A percentile compares a stretch with the other conserved stretches of the same genome.
Evolutionary conservation across 2,329 filamentous ascomycete species (phyloP).

Genomic region (Colletotrichum higginsianum): DNA sequence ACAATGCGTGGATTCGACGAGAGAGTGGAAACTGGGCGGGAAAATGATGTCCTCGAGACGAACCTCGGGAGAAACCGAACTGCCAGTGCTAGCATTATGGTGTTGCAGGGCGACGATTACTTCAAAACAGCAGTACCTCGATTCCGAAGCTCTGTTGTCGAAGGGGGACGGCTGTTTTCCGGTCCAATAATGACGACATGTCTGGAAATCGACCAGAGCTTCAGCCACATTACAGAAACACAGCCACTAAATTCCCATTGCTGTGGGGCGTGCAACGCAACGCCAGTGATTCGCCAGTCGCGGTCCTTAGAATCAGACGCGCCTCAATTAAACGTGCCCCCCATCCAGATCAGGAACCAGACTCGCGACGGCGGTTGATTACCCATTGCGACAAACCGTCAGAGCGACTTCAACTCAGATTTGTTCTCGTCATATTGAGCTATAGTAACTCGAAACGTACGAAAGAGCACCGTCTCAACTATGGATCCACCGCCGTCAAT

Average conservation of each 20-base stretch:
- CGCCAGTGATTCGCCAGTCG: conserved; percentile 18
- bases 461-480: conserved; percentile 2
- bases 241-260: conserved; percentile 12
- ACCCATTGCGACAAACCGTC: not conserved
- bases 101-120: not conserved
- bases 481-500: conserved; percentile 52
- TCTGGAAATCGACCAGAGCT: not conserved
- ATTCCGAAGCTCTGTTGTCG: conserved; percentile 25
- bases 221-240: not conserved
- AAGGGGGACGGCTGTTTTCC: conserved; percentile 15
- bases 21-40: conserved; percentile 61
- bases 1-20: conserved; percentile 69
- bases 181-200: conserved; percentile 27
- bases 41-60: conserved; percentile 28
- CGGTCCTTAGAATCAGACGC: conserved; percentile 29
- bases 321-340: conserved; percentile 43
- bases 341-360: not conserved
- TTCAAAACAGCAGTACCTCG: not conserved
- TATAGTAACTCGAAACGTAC: conserved; percentile 10
- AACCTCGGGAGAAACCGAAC: conserved; percentile 45
- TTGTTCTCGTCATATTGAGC: not conserved
- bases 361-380: conserved; percentile 1
- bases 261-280: conserved; percentile 2
- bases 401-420: not conserved
- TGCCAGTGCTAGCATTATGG: conserved; percentile 51